Base-by-base conservation (phyloP, 305 asterid genomes). In the Andrographis paniculata region DNA sequence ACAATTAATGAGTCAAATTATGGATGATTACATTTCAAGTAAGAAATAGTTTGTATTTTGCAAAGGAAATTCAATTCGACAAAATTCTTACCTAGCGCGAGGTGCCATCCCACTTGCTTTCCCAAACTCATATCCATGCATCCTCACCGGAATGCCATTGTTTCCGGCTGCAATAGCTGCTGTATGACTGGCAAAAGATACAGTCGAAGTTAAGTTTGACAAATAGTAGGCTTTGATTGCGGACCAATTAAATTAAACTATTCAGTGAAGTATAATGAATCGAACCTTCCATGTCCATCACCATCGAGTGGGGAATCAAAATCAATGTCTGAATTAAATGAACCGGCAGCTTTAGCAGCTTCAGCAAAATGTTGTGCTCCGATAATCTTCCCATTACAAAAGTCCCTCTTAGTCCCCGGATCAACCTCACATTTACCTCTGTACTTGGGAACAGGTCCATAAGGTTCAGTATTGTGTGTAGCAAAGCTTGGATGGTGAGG, bases 241-340 rank as follows among this genome's bases (percentile, higher is more conserved):
- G 12, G 4, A 11, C 38, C 38, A 33, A 2, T 7, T 2, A 6
- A 33, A 33, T 6, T 10, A 33, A 33, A 13, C 38, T 10, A 2
- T 4, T 8, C 30, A 24, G 8, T 24, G 18, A 42, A 9, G 21
- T 17, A 37, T 37, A 48, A 22, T 27, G 45, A 50, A 19, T 39
- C 68, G 40, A 60, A 92, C 99, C 99, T 92, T 77, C 99, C 99
- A 58, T 92, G 99, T 35, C 99, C 99, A 73, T 92, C 99, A 14
- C 99, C 99, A 45, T 92, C 99, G 24, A 87, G 64, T n/a, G 94
- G 93, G 63, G 95, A 87, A 74, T 84, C 99, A 45, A 71, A 92
- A 60, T 92, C 94, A 17, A 81, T 16, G 4, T 68, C 78, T 11
- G 94, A 69, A 72, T 92, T 92, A 59, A 87, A 92, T 54, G 82